phyloP scores from a whole-genome alignment of 441 rosid genomes.

The Gossypium schwendimanii region DNA sequence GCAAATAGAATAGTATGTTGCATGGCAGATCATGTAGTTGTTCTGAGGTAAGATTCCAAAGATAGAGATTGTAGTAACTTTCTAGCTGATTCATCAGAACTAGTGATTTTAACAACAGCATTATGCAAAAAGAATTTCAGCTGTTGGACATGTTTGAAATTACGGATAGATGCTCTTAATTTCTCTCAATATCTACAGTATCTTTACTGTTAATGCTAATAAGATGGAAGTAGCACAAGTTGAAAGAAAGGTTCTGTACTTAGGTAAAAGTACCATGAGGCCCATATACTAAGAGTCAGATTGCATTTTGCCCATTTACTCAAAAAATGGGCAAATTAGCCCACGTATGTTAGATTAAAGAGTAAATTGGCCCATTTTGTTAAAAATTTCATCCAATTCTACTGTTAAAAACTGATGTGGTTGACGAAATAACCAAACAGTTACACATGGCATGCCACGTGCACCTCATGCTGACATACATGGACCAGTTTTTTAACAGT shows the following conservation, averaged over 20 bases:
- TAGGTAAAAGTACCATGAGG: not conserved
- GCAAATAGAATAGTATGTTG: conserved; percentile 6
- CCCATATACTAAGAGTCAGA: not conserved
- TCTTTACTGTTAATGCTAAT: not conserved
- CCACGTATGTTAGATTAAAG: not conserved
- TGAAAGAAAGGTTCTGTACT: not conserved
- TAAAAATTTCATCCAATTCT: not conserved
- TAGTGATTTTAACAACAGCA: not conserved
- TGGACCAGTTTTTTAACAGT: not conserved
- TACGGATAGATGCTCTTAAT: not conserved
- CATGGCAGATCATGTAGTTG: not conserved
- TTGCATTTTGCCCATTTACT: not conserved
- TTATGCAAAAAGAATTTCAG: not conserved
- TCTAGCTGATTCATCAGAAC: conserved; percentile 3
- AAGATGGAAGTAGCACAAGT: not conserved
- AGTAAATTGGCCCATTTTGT: not conserved
- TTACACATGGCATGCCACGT: not conserved
- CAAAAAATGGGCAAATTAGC: not conserved
- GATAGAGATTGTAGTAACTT: conserved; percentile 10
- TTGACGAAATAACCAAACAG: not conserved
- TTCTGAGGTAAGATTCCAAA: not conserved
- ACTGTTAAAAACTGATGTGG: not conserved
- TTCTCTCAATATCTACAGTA: not conserved
- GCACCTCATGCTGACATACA: not conserved
- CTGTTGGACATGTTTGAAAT: not conserved